These are phyloP conservation scores for Astraeus odoratus DNA, from an alignment of 768 basidiomycete species.

Conservation along the genomic window DNA sequence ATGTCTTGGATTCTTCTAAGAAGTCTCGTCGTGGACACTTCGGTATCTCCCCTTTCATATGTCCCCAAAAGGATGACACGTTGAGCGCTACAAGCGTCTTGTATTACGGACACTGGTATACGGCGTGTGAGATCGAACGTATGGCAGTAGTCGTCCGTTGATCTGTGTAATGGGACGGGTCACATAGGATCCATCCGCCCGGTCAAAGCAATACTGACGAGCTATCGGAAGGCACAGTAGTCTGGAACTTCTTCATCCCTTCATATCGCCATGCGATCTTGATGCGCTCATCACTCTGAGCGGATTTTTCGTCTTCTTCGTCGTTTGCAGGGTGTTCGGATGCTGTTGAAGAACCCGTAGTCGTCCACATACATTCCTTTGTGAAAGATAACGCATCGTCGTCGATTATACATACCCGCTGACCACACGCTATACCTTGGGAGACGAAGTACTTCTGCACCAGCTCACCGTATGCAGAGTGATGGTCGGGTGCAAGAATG, in stretches of 20 bases:
- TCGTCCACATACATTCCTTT: conserved; percentile 77
- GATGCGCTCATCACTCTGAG: conserved; percentile 51
- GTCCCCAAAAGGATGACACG: conserved; percentile 31
- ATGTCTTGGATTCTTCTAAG: conserved; percentile 26
- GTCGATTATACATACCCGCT: conserved; percentile 63
- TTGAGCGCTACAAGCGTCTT: conserved; percentile 34
- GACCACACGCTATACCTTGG: conserved; percentile 72
- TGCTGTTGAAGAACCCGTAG: conserved; percentile 18
- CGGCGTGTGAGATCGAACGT: conserved; percentile 67
- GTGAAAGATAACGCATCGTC: conserved; percentile 51
- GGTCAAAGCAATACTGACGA: conserved; percentile 37
- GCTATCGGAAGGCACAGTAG: conserved; percentile 53
- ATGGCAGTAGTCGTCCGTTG: conserved; percentile 55
- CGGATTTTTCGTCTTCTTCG: conserved; percentile 25
- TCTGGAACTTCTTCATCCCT: conserved; percentile 87
- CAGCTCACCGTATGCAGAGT: conserved; percentile 80
- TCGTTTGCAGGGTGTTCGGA: conserved; percentile 28
- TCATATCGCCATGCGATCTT: conserved; percentile 99
- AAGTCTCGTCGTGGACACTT: conserved; percentile 14
- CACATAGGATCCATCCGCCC: not conserved
- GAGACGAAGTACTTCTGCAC: conserved; percentile 85
- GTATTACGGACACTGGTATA: conserved; percentile 46
- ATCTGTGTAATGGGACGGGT: conserved; percentile 27
- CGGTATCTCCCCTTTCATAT: conserved; percentile 10
- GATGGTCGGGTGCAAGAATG: conserved; percentile 75